Evolutionary conservation across 129 eudicot species (phyloP).

Genomic region (Helianthus tuberosus): DNA sequence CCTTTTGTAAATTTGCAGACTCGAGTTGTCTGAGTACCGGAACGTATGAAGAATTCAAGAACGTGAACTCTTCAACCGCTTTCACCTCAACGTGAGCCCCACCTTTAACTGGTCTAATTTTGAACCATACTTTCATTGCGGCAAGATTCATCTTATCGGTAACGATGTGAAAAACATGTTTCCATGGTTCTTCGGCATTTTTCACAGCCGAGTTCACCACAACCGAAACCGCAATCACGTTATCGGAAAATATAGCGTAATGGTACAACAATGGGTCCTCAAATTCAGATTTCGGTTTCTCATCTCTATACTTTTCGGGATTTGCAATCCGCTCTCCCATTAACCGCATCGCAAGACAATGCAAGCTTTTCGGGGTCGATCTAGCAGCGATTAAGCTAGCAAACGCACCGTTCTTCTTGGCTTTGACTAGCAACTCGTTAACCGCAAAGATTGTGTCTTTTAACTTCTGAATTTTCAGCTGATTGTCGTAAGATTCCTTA

Average conservation of each 20-base stretch:
- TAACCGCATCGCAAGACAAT: constrained; percentile 16
- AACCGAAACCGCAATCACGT: constrained; percentile 16
- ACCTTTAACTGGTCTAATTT: constrained; percentile 7
- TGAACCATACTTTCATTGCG: constrained; percentile 20
- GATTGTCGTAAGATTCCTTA: constrained; percentile 10
- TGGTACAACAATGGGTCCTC: constrained; percentile 13
- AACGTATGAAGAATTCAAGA: constrained; percentile 15
- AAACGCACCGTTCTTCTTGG: constrained; percentile 14
- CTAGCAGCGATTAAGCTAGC: constrained; percentile 14
- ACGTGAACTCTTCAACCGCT: constrained; percentile 11
- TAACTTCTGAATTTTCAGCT: constrained; percentile 13
- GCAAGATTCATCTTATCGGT: constrained; percentile 18
- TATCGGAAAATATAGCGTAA: constrained; percentile 7
- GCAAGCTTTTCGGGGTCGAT: constrained; percentile 14
- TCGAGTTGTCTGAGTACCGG: constrained; percentile 13
- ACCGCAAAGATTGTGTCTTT: constrained; percentile 12
- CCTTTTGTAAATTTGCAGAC: constrained; percentile 16
- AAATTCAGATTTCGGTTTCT: constrained; percentile 10
- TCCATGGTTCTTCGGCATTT: constrained; percentile 1
- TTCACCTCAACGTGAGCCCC: constrained; percentile 10
- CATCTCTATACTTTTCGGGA: constrained; percentile 3
- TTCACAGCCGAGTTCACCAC: constrained; percentile 14
- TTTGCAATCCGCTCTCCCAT: constrained; percentile 17
- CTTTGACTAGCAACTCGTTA: constrained; percentile 5
- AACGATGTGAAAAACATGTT: constrained; percentile 14